Evolutionary conservation across 1,284 basidiomycete genomes (phyloP), one percentile per base, ranked within the genome.

Genomic region (Rhodotorula sp.): DNA sequence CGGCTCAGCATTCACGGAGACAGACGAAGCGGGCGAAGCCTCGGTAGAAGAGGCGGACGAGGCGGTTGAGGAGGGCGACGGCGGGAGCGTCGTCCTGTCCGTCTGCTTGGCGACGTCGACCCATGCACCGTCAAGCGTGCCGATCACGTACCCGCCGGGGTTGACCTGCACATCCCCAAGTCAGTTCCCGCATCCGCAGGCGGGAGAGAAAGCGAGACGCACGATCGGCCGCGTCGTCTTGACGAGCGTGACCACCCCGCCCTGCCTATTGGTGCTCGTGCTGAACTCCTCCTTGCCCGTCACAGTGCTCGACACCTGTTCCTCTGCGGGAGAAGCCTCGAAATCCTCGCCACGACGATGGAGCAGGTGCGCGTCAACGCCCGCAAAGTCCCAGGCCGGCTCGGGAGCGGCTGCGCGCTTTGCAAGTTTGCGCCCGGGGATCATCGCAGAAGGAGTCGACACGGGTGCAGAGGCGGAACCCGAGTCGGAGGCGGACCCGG

Each of bases 171-270:
- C 22, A 46, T 5, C 44, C 5, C 10, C 5, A 17, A 1, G 22
- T 27, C 17, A 41, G n/a, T 25, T n/a, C n/a, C n/a, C n/a, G n/a
- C n/a, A n/a, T n/a, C n/a, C n/a, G 39, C 6, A 60, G 32, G 37
- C 27, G 32, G 36, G 29, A 39, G 10, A 21, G 34, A 12, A 39
- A 32, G 12, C 27, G 27, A 46, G n/a, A 66, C 72, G 53, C 44
- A 73, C 71, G 50, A 75, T 75, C 10, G 74, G 68, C n/a, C 74
- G 46, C 32, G 74, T 75, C 17, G 74, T 75, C 67, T 75, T 75
- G 50, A 75, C 71, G 27, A 70, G 64, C 27, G 71, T 73, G 36
- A 57, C 48, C 13, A 55, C 50, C 0, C 22, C 13, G 1, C 73
- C 73, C 15, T 61, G 15, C 27, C 59, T 13, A 39, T 69, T 50